Evolutionary conservation across 2,329 filamentous ascomycete species (phyloP).

Genomic region (Clonostachys rhizophaga): DNA sequence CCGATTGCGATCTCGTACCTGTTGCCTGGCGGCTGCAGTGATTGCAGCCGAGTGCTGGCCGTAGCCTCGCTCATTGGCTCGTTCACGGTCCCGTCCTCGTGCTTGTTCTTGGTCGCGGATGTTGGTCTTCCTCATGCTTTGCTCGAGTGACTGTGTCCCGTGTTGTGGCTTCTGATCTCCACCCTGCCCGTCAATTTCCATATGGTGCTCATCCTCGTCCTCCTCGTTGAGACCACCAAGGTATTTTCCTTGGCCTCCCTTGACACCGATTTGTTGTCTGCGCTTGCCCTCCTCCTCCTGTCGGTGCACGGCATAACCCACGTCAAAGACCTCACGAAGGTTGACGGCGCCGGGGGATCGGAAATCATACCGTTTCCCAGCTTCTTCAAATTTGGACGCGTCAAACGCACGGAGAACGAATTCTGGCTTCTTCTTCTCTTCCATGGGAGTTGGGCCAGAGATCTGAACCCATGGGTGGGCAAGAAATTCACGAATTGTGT

Average conservation of each 20-base stretch:
- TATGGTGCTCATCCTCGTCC: slow-evolving; percentile 56
- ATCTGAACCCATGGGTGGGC: slow-evolving; percentile 89
- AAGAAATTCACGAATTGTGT: slow-evolving; percentile 88
- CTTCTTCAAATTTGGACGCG: slow-evolving; percentile 43
- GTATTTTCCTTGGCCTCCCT: slow-evolving; percentile 53
- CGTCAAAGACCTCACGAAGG: slow-evolving; percentile 93
- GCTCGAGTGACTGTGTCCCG: slow-evolving; percentile 68
- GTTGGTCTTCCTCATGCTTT: slow-evolving; percentile 80
- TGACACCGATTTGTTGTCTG: slow-evolving; percentile 75
- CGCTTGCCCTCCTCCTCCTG: slow-evolving; percentile 96
- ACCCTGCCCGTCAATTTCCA: slow-evolving; percentile 60
- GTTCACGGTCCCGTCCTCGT: slow-evolving; percentile 20
- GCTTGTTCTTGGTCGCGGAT: slow-evolving; percentile 49
- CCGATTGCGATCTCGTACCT: slow-evolving; percentile 62
- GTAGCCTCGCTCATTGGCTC: slow-evolving; percentile 60
- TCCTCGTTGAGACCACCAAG: slow-evolving; percentile 67
- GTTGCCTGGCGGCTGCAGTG: slow-evolving; percentile 76
- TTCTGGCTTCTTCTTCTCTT: slow-evolving; percentile 52
- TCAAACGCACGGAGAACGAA: slow-evolving; percentile 49
- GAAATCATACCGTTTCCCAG: slow-evolving; percentile 80
- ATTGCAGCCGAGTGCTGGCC: slow-evolving; percentile 85
- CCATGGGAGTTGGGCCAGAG: slow-evolving; percentile 50
- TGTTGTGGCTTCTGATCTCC: slow-evolving; percentile 33
- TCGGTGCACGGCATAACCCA: slow-evolving; percentile 94
- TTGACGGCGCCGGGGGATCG: slow-evolving; percentile 93